phyloP scores from a whole-genome alignment of 257 asterid genomes.

The Ballota nigra region DNA sequence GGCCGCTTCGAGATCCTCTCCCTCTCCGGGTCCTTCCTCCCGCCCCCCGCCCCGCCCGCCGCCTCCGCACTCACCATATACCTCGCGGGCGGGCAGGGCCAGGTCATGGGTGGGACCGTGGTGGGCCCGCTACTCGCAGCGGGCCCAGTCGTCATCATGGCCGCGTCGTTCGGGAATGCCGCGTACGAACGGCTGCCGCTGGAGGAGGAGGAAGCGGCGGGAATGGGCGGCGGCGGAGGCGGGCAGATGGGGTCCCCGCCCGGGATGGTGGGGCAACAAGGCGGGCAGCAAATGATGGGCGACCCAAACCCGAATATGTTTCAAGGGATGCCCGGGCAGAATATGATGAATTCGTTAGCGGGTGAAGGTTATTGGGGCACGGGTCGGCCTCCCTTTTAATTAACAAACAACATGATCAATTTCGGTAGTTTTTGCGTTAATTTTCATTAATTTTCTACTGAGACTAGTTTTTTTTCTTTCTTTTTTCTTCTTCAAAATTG shows the following conservation, averaged over 20 bases:
- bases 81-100: slow-evolving; percentile 89
- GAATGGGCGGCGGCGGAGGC: not conserved
- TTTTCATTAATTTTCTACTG: slow-evolving; percentile 14
- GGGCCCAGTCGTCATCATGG: slow-evolving; percentile 92
- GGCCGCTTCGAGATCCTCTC: slow-evolving; percentile 89
- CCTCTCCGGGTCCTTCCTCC: slow-evolving; percentile 79
- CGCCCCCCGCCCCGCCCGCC: slow-evolving; percentile 90
- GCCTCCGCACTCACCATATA: slow-evolving; percentile 83
- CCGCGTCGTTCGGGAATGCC: slow-evolving; percentile 91
- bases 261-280: slow-evolving; percentile 33
- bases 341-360: slow-evolving; percentile 67
- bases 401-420: not conserved
- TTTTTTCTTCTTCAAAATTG: too few species aligned
- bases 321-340: slow-evolving; percentile 52
- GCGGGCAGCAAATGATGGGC: slow-evolving; percentile 17
- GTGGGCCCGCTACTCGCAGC: slow-evolving; percentile 80
- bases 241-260: slow-evolving; percentile 44
- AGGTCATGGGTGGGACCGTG: slow-evolving; percentile 88
- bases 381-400: slow-evolving; percentile 67
- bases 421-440: not conserved
- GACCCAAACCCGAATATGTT: slow-evolving; percentile 40
- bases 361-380: slow-evolving; percentile 73
- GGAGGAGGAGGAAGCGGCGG: slow-evolving; percentile 57
- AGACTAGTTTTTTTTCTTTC: slow-evolving; percentile 19
- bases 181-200: slow-evolving; percentile 90